Evolutionary conservation across 1,284 basidiomycete genomes (phyloP), one percentile per base, ranked within the genome.

Genomic region (Leccinum pachyderme): DNA sequence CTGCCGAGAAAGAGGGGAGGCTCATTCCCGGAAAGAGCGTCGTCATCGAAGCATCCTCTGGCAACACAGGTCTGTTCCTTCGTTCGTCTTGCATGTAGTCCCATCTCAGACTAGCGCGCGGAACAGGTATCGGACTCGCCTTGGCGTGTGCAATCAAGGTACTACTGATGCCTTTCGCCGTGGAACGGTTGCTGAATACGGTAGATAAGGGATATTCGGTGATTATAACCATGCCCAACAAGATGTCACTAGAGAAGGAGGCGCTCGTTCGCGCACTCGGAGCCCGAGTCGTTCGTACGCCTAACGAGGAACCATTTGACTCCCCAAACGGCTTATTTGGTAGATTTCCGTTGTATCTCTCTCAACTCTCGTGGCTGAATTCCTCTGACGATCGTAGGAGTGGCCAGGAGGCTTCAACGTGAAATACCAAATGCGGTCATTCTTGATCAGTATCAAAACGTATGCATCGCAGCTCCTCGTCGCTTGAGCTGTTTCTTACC

Each of bases 211-310:
- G 89, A 75, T 92, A 91, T 81, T 83, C 86, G 33, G 87, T 86
- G 75, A 95, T 99, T 70, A 99, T 99, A 72, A 95, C 93, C 54
- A 78, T 97, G 69, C 96, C 95, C 48, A 88, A 95, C 69, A 99
- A 98, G 78, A 99, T 98, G 96, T 94, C 91, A 4, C 75, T 88
- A 56, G 95, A 99, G 76, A 99, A 99, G 74, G 94, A 96, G 75
- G 92, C 93, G 9, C 84, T 93, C 39, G 79, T 99, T 46, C 86
- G 91, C 54, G 93, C 94, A 0, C 80, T 98, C 3, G 96, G 96
- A 9, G 95, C 96, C 4, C 89, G 95, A 71, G 93, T 99, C 51
- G 81, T 98, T 51, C 87, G 96, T 53, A 98, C 96, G 11, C 95
- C 95, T n/a, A 95, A 85, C 27, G 89, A 88, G 60, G 93, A 91